Conservation (phyloP, 768 basidiomycete species). For the Lactifluus hygrophoroides region DNA sequence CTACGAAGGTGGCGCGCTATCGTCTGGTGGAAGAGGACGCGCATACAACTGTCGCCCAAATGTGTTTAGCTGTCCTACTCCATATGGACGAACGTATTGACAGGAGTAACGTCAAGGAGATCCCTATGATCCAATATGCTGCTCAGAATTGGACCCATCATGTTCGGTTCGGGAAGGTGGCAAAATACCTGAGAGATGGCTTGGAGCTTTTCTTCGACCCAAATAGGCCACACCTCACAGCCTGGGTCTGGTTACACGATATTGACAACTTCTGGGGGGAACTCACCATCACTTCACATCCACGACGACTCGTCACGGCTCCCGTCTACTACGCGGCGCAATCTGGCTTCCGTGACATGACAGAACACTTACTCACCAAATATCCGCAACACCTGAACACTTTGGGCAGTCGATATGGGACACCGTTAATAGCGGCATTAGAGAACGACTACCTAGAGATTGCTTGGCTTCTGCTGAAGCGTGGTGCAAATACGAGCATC, state of each 20-base stretch:
- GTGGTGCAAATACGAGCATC: neutral
- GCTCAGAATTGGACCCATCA: conserved; percentile 8
- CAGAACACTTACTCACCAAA: neutral
- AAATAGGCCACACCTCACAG: conserved; percentile 4
- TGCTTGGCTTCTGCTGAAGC: neutral
- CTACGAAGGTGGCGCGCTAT: conserved; percentile 1
- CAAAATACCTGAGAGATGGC: neutral
- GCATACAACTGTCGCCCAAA: conserved; percentile 1
- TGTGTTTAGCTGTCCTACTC: conserved; percentile 8
- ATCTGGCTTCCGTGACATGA: neutral
- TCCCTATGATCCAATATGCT: conserved; percentile 8
- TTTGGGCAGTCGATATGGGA: conserved; percentile 3
- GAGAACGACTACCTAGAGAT: conserved; percentile 3
- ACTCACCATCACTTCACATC: neutral
- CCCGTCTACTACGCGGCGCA: conserved; percentile 6
- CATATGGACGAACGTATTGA: neutral
- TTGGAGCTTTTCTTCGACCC: conserved; percentile 2
- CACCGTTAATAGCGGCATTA: conserved; percentile 3
- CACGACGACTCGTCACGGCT: neutral
- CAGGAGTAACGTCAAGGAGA: neutral
- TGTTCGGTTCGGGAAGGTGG: conserved; percentile 3
- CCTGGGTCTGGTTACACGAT: conserved; percentile 12
- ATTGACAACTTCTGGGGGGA: conserved; percentile 1
- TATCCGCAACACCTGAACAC: conserved; percentile 3
- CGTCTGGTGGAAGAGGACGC: neutral